Base-by-base conservation (phyloP, 225 moss, liverwort and hornwort genomes). In the Physcomitrium patens region DNA sequence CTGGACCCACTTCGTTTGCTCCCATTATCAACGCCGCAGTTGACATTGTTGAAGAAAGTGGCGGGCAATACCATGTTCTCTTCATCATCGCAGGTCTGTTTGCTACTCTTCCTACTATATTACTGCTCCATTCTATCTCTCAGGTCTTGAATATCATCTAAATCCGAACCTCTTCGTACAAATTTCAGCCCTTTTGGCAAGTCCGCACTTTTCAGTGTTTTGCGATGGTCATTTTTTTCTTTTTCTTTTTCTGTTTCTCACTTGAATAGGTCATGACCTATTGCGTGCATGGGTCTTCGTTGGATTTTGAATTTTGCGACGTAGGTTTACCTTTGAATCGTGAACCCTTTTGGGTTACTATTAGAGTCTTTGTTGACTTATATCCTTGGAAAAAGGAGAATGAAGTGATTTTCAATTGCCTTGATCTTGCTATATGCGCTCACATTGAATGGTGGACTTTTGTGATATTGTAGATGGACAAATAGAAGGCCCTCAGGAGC, bases 31-130 rank as follows among this genome's bases (percentile, higher is more conserved):
- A 96, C 69, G 86, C 94, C 15, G 92, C 96, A 1, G 85, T 96
- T 22, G 88, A 83, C 45, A 92, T 91, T 60, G 94, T 96, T 41
- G 91, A 96, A 69, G 69, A 76, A 14, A 96, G 89, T 69, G 79
- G 85, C 37, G 96, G 94, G 23, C 96, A 96, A 80, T 96, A 96
- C 74, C 96, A 96, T 72, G 94, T 96, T 51, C 80, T 96, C 46
- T 83, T 96, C 6, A 96, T 94, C 43, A 82, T 96, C 70, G 96
- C 96, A 26, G 95, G 93, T 91, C 81, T 5, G 87, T 53, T 63
- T 42, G 43, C 52, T 1, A 43, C 10, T 63, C 47, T 28, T 12
- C 69, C 19, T 46, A 46, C 17, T 19, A 14, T 37, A 1, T 41
- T 41, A 18, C 67, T n/a, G 64, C 19, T 43, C 31, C 31, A 37